Base-by-base conservation (phyloP, 2,329 filamentous ascomycete genomes). In the Colletotrichum graminicola region DNA sequence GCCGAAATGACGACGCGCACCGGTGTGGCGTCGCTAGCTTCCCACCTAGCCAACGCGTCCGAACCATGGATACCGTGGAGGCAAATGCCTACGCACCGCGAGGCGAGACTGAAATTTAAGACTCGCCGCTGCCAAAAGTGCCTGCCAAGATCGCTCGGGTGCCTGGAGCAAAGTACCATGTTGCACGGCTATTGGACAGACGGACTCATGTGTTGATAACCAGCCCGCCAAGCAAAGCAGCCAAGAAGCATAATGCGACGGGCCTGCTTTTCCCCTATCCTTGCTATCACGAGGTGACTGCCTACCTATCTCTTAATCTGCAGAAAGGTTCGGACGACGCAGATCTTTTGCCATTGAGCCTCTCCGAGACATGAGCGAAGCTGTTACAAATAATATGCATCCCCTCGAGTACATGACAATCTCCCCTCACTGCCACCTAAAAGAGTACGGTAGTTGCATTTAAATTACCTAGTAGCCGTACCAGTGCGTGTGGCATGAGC, bases 181-280 rank as follows among this genome's bases (percentile, higher is more conserved):
- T 39, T 32, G 18, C 34, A 3, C 18, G 32, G 21, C 43, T 21
- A 68, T 68, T 71, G 65, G 68, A n/a, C 43, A 32, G 1, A 49
- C 8, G 51, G 39, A 14, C 21, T 11, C n/a, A 41, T 3, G 26
- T 60, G 18, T 49, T 55, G 68, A 71, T 71, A 68, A 29, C 45
- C n/a, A 47, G 8, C 7, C 26, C 45, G 65, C 64, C 68, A 71
- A 71, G 65, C 43, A 60, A 29, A 56, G 29, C 61, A 61, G n/a
- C 43, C 11, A 21, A 51, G 12, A 26, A 39, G 6, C 14, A 8
- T 21, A 14, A 47, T 34, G n/a, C 45, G 45, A 29, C 14, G 32
- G 16, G 45, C 23, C 26, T 62, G 10, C 59, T 62, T 62, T 51
- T 21, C 32, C 41, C 41, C 8, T n/a, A 4, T 11, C 43, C 43